Evolutionary conservation across 352 stramenopile genomes (phyloP).

Genomic region (Peronospora destructor): DNA sequence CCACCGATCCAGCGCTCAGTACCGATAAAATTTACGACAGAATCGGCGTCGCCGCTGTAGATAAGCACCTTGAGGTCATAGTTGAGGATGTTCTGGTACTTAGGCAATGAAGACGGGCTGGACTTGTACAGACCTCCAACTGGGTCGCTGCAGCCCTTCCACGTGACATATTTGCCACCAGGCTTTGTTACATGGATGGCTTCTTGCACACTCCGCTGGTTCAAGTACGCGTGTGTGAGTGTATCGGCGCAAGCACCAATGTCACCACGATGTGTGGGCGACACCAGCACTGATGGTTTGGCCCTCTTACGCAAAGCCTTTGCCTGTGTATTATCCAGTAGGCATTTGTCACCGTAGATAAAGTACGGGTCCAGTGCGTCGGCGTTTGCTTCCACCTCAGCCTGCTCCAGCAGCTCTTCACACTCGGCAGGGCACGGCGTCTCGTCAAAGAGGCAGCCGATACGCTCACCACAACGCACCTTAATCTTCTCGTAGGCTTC

Average conservation of each 20-base stretch:
- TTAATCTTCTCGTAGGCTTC: slow-evolving; percentile 67
- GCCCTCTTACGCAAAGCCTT: slow-evolving; percentile 38
- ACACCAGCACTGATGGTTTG: slow-evolving; percentile 26
- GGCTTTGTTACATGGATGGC: slow-evolving; percentile 43
- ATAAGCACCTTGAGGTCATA: slow-evolving; percentile 50
- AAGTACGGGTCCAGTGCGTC: slow-evolving; percentile 69
- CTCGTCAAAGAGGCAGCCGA: slow-evolving; percentile 54
- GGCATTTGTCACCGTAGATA: slow-evolving; percentile 78
- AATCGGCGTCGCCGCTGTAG: slow-evolving; percentile 76
- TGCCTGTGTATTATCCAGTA: slow-evolving; percentile 52
- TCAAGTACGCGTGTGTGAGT: slow-evolving; percentile 64
- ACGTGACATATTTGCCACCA: slow-evolving; percentile 32
- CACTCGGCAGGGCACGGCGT: slow-evolving; percentile 38
- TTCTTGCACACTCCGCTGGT: slow-evolving; percentile 47
- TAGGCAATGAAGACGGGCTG: slow-evolving; percentile 49
- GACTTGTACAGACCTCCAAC: slow-evolving; percentile 49
- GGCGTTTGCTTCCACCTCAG: slow-evolving; percentile 34
- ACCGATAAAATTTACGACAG: slow-evolving; percentile 77
- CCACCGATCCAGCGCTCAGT: slow-evolving; percentile 85
- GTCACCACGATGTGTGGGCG: slow-evolving; percentile 35
- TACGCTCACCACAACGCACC: slow-evolving; percentile 42
- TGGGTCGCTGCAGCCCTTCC: slow-evolving; percentile 60
- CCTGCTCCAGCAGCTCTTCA: slow-evolving; percentile 43
- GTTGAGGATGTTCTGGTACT: slow-evolving; percentile 62
- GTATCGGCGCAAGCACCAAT: slow-evolving; percentile 59